phyloP scores from a whole-genome alignment of 192 early-diverging fungal genomes.

The Radiomyces spectabilis region DNA sequence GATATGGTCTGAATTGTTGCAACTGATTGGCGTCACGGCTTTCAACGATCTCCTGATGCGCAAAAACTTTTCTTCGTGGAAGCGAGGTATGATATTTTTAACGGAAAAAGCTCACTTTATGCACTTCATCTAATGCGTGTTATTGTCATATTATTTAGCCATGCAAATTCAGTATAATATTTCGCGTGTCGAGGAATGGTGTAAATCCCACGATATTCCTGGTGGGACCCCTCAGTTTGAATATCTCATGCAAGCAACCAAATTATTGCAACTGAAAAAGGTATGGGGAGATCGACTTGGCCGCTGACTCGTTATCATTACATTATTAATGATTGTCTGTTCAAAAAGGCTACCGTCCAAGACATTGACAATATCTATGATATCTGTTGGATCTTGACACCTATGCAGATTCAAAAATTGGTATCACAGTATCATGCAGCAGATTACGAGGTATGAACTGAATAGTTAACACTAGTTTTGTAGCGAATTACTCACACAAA shows the following conservation, averaged over 20 bases:
- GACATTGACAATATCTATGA: constrained; percentile 99
- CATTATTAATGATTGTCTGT: background rate
- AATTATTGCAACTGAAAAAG: constrained; percentile 95
- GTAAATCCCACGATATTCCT: constrained; percentile 86
- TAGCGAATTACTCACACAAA: background rate
- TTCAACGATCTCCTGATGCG: constrained; percentile 99
- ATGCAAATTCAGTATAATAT: constrained; percentile 99
- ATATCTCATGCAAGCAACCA: constrained; percentile 92
- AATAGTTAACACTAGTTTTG: background rate
- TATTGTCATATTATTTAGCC: constrained; percentile 37
- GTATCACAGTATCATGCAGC: constrained; percentile 91
- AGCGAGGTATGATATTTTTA: constrained; percentile 57
- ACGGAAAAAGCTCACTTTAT: background rate
- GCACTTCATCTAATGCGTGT: too few species aligned
- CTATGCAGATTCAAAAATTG: constrained; percentile 96
- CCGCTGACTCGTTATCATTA: background rate
- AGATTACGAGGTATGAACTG: constrained; percentile 76
- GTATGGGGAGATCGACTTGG: too few species aligned
- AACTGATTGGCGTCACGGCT: constrained; percentile 87
- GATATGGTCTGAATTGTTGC: constrained; percentile 91
- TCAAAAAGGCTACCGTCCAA: constrained; percentile 37
- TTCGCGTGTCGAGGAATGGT: constrained; percentile 97
- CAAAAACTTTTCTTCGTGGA: constrained; percentile 98
- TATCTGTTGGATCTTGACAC: constrained; percentile 94
- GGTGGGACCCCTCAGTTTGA: constrained; percentile 89